Percentiles rank a stretch among this genome's conserved stretches.
These are phyloP conservation scores for Phyllosticta capitalensis DNA, from an alignment of 2,329 filamentous ascomycete species.

Conservation along the genomic window DNA sequence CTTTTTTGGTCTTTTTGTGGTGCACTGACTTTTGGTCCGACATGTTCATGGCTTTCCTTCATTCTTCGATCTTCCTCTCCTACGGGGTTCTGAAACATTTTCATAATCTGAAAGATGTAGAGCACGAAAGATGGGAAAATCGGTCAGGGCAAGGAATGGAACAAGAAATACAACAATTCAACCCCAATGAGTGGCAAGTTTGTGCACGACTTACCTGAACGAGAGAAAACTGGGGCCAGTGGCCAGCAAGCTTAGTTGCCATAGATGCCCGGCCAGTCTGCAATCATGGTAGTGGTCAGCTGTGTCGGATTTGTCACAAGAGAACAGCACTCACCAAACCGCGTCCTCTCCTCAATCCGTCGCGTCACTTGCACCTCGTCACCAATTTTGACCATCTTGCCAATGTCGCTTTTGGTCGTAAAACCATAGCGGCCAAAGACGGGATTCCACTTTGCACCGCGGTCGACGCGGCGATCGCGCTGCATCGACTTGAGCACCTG, in stretches of 20 bases:
- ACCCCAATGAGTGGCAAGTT: too few relatives aligned
- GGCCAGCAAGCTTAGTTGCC: neutral
- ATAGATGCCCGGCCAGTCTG: neutral
- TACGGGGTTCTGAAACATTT: too few relatives aligned
- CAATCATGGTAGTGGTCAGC: neutral
- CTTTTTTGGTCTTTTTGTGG: too few relatives aligned
- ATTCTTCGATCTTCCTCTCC: too few relatives aligned
- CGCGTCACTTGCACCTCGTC: slow-evolving; percentile 33
- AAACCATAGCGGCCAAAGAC: slow-evolving; percentile 41
- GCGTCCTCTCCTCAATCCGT: slow-evolving; percentile 31
- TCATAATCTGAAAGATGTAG: too few relatives aligned
- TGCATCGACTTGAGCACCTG: slow-evolving; percentile 37
- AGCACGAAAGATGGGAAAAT: too few relatives aligned
- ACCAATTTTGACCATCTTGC: slow-evolving; percentile 28
- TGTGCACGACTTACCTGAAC: neutral
- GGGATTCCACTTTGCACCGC: slow-evolving; percentile 36
- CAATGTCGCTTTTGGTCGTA: slow-evolving; percentile 23
- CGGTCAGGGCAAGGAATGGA: too few relatives aligned
- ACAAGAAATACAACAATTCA: too few relatives aligned
- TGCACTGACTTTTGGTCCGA: too few relatives aligned
- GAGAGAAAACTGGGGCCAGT: neutral
- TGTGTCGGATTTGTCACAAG: neutral
- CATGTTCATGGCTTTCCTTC: too few relatives aligned
- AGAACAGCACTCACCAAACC: slow-evolving; percentile 31
- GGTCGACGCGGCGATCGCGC: slow-evolving; percentile 36